Conservation (phyloP, 2,329 filamentous ascomycete species). For the Monilinia fructicola region DNA sequence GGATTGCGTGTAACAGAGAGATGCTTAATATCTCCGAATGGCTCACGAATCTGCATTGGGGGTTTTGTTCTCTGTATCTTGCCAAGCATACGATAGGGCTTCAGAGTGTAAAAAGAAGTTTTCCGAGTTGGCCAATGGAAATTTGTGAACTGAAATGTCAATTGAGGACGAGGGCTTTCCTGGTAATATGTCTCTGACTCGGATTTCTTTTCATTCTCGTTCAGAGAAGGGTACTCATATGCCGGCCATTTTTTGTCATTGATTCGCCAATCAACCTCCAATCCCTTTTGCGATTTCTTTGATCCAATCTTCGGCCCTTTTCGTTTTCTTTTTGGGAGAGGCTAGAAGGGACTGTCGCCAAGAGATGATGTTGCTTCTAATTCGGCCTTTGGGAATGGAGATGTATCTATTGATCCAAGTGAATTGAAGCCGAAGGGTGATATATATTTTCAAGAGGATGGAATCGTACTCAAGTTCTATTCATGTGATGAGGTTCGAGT, state of each 20-base stretch:
- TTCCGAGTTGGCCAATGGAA: background rate
- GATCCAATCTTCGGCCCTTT: background rate
- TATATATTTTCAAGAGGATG: background rate
- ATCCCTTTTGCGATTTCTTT: background rate
- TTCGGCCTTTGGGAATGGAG: background rate
- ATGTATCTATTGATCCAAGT: background rate
- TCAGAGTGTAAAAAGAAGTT: background rate
- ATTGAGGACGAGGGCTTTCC: background rate
- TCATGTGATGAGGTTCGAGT: too few species aligned
- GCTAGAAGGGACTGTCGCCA: background rate
- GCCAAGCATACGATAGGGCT: slow-evolving; percentile 1
- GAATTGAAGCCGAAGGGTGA: too few species aligned
- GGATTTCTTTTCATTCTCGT: background rate
- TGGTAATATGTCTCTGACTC: background rate
- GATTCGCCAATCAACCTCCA: background rate
- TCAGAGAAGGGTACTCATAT: background rate
- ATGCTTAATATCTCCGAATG: background rate
- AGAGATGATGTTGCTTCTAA: background rate
- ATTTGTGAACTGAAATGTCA: background rate
- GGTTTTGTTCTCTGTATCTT: background rate
- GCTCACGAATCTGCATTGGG: background rate
- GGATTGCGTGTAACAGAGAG: background rate
- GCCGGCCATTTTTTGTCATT: background rate
- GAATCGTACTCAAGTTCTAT: too few species aligned
- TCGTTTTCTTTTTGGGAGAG: background rate